Evolutionary conservation across 2,329 filamentous ascomycete genomes (phyloP).

Genomic region (Sarocladiaceae sp.): DNA sequence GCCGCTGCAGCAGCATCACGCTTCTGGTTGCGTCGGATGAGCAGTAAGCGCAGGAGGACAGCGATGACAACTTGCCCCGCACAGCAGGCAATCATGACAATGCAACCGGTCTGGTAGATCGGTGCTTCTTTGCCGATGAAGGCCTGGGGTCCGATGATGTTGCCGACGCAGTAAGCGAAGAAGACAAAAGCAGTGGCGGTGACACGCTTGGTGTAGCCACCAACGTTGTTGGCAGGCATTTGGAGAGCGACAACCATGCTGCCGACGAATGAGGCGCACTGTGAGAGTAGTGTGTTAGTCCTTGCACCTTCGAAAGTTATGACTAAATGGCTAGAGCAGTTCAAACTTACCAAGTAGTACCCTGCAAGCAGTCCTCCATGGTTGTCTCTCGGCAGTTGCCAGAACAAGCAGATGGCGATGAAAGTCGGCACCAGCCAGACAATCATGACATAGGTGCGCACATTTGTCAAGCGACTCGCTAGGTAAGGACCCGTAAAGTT

Average conservation of each 20-base stretch:
- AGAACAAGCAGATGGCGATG: constrained; percentile 10
- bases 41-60: constrained; percentile 25
- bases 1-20: constrained; percentile 23
- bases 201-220: constrained; percentile 39
- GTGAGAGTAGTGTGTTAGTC: no score
- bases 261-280: constrained; percentile 34
- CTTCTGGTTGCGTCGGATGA: constrained; percentile 34
- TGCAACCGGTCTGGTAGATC: constrained; percentile 45
- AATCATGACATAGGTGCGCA: constrained; percentile 14
- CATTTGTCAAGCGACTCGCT: constrained; percentile 11
- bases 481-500: constrained; percentile 12
- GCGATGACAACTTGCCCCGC: constrained; percentile 34
- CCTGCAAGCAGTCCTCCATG: constrained; percentile 21
- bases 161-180: constrained; percentile 36
- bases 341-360: constrained; percentile 20
- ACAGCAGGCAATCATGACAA: constrained; percentile 40
- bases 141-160: constrained; percentile 40
- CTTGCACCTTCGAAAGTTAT: background rate
- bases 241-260: constrained; percentile 47
- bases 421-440: constrained; percentile 12
- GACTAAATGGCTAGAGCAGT: no score
- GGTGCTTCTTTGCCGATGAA: constrained; percentile 37
- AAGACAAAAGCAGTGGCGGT: constrained; percentile 38
- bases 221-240: constrained; percentile 40
- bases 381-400: constrained; percentile 11